Evolutionary conservation across 83 land plant genomes (phyloP).

Genomic region (Thuja plicata): DNA sequence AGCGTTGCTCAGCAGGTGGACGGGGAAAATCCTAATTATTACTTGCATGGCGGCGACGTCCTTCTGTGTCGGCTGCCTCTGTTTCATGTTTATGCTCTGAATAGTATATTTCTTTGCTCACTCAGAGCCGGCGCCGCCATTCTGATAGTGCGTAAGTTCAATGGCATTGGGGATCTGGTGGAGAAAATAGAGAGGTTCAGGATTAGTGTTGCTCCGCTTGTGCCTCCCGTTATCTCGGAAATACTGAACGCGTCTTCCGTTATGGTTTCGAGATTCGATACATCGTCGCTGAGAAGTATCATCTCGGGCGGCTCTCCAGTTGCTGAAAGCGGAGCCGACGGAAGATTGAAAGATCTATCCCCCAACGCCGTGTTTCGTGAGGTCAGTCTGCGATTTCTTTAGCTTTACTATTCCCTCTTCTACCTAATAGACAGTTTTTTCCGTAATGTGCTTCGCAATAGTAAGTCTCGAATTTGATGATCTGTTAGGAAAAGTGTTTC

Average conservation of each 20-base stretch:
- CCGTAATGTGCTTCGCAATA: too few species aligned
- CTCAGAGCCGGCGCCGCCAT: conserved; percentile 32
- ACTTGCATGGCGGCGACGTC: conserved; percentile 36
- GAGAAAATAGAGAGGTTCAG: conserved; percentile 23
- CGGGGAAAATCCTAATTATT: conserved; percentile 52
- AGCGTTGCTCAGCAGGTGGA: conserved; percentile 76
- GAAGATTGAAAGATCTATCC: too few species aligned
- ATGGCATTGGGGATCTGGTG: conserved; percentile 12
- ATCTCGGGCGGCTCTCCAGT: too few species aligned
- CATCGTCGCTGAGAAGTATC: neutral
- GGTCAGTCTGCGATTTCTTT: too few species aligned
- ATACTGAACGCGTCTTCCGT: neutral
- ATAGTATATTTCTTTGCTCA: conserved; percentile 32
- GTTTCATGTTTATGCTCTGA: conserved; percentile 79
- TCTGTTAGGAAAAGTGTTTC: too few species aligned
- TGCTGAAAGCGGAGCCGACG: too few species aligned
- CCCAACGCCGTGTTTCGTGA: too few species aligned
- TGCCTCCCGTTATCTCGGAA: neutral
- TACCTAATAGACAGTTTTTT: too few species aligned
- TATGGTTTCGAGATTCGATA: too few species aligned
- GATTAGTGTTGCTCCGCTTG: conserved; percentile 27
- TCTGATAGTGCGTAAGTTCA: conserved; percentile 35
- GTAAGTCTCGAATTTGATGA: too few species aligned
- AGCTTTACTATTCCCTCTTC: too few species aligned
- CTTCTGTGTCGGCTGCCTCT: conserved; percentile 55